Evolutionary conservation across 805 yeast species (phyloP).

Genomic region (Zygotorulaspora chibaensis): DNA sequence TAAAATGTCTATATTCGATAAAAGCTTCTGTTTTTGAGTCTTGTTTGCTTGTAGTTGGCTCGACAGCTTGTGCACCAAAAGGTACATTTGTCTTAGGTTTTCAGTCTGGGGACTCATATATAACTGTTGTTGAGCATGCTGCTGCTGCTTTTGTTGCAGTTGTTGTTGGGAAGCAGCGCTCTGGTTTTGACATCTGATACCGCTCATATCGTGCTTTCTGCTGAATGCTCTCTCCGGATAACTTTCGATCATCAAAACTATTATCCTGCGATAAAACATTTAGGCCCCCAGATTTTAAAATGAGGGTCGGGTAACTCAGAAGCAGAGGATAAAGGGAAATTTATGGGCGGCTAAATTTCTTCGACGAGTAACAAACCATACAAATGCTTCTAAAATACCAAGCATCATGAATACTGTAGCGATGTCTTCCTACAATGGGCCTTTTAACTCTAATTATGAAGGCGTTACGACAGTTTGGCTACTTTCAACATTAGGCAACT

Average conservation of each 20-base stretch:
- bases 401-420: background rate
- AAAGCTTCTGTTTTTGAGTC: constrained; percentile 17
- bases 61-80: constrained; percentile 19
- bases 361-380: no score
- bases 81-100: constrained; percentile 24
- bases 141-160: constrained; percentile 7
- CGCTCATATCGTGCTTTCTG: background rate
- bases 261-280: no score
- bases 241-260: no score
- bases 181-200: constrained; percentile 2
- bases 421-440: constrained; percentile 3
- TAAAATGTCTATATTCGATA: constrained; percentile 20
- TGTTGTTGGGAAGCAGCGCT: background rate
- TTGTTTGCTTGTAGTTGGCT: constrained; percentile 20
- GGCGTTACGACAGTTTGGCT: constrained; percentile 33
- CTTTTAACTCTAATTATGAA: constrained; percentile 4
- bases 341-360: constrained; percentile 8
- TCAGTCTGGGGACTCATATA: constrained; percentile 31
- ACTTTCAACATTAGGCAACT: constrained; percentile 27
- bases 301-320: no score
- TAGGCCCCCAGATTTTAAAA: no score
- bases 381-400: background rate
- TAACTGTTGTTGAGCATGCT: constrained; percentile 21
- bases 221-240: background rate
- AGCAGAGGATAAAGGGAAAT: no score